phyloP scores from a whole-genome alignment of 805 yeast genomes.

The Jamesozyma piceae region DNA sequence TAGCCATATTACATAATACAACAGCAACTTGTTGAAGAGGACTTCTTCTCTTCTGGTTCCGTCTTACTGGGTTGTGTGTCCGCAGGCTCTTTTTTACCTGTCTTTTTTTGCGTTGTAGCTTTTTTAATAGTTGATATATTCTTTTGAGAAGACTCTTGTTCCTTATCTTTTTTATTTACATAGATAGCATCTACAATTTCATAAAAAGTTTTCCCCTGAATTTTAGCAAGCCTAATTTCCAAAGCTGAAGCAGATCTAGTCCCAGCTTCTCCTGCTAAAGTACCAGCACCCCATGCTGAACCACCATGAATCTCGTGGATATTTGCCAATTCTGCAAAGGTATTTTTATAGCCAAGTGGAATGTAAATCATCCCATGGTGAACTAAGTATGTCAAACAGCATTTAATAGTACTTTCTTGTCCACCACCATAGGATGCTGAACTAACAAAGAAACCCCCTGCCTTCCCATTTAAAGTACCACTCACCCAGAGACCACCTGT shows the following conservation, averaged over 20 bases:
- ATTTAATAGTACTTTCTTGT: constrained; percentile 61
- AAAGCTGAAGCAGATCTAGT: constrained; percentile 55
- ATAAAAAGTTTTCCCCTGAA: constrained; percentile 62
- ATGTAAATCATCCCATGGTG: constrained; percentile 75
- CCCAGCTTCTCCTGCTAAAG: constrained; percentile 68
- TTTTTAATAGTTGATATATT: background rate
- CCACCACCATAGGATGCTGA: constrained; percentile 75
- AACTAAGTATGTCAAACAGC: constrained; percentile 46
- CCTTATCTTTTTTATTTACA: background rate
- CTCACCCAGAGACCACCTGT: constrained; percentile 71
- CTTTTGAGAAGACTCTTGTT: background rate
- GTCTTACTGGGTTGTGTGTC: background rate
- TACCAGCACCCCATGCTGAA: constrained; percentile 83
- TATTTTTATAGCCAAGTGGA: constrained; percentile 63
- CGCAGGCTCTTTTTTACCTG: background rate
- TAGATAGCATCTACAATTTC: constrained; percentile 33
- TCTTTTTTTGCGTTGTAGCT: background rate
- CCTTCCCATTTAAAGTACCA: constrained; percentile 63
- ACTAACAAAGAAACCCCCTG: constrained; percentile 61
- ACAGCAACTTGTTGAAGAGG: background rate
- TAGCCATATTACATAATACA: background rate
- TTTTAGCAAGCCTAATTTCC: constrained; percentile 53
- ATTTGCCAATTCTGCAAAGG: constrained; percentile 46
- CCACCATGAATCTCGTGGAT: constrained; percentile 69
- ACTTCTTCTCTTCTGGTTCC: background rate